These are phyloP conservation scores for Chlorophyllum brunneum DNA, from an alignment of 768 basidiomycete genomes.

Conservation along the genomic window DNA sequence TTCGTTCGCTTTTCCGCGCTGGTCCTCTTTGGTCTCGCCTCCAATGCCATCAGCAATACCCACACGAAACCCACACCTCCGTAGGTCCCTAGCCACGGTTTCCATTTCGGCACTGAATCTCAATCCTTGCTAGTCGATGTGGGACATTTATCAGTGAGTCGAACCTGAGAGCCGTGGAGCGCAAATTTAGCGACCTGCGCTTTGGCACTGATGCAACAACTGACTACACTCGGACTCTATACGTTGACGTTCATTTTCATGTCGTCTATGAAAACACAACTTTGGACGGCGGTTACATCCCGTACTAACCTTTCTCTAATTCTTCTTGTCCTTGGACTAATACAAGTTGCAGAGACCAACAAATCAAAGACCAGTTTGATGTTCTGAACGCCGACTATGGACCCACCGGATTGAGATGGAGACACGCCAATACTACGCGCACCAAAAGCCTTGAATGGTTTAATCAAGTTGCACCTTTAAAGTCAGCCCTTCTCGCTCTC, in stretches of 20 bases:
- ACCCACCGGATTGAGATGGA: constrained; percentile 15
- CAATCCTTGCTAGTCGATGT: not conserved
- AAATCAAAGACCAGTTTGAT: constrained; percentile 14
- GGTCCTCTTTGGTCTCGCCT: not conserved
- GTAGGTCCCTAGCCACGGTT: no score
- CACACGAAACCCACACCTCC: no score
- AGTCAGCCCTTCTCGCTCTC: not conserved
- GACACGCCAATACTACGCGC: constrained; percentile 11
- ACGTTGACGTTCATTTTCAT: constrained; percentile 35
- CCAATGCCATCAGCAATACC: not conserved
- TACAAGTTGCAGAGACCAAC: constrained; percentile 5
- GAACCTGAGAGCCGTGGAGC: not conserved
- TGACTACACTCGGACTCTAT: constrained; percentile 1
- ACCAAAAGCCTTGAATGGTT: constrained; percentile 15
- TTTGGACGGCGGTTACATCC: constrained; percentile 35
- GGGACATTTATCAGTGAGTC: constrained; percentile 5
- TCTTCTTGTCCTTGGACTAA: not conserved
- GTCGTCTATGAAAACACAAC: constrained; percentile 29
- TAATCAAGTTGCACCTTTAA: constrained; percentile 13
- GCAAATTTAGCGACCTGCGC: not conserved
- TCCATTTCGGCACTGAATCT: not conserved
- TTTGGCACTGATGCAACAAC: not conserved
- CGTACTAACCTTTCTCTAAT: constrained; percentile 21
- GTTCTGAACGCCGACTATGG: constrained; percentile 14
- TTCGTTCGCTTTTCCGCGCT: not conserved